These are phyloP conservation scores for Rehmannia glutinosa DNA, from an alignment of 257 asterid genomes.

Conservation along the genomic window DNA sequence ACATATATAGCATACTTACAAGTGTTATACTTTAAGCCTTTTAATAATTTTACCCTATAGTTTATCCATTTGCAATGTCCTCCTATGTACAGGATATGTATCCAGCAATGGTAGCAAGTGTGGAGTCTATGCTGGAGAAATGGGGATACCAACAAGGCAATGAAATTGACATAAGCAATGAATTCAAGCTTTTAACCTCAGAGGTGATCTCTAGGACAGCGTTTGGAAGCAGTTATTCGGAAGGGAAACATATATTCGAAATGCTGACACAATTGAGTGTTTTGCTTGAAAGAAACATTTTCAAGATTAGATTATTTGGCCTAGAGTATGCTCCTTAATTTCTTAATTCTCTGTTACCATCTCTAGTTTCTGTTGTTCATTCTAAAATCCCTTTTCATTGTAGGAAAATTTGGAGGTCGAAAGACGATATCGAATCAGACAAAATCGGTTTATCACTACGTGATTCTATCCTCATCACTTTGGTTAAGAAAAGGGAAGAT, in stretches of 20 bases:
- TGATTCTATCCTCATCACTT: conserved; percentile 22
- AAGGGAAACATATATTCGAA: conserved; percentile 45
- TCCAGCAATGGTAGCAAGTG: conserved; percentile 47
- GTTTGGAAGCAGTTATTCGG: too few species aligned
- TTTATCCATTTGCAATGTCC: too few species aligned
- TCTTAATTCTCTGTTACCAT: too few species aligned
- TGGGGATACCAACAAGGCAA: conserved; percentile 31
- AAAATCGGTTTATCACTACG: conserved; percentile 30
- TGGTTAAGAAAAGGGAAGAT: conserved; percentile 32
- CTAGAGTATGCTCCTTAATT: conserved; percentile 19
- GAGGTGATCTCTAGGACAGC: conserved; percentile 51
- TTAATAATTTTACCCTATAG: too few species aligned
- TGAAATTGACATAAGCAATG: conserved; percentile 33
- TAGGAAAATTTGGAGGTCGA: conserved; percentile 30
- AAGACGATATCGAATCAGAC: conserved; percentile 38
- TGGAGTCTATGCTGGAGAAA: conserved; percentile 38
- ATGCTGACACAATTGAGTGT: conserved; percentile 28
- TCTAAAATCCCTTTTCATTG: too few species aligned
- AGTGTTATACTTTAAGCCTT: too few species aligned
- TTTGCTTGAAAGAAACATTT: neutral
- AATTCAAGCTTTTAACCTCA: conserved; percentile 37
- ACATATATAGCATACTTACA: too few species aligned
- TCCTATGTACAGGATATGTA: conserved; percentile 33
- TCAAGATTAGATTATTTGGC: conserved; percentile 17
- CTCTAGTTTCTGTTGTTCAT: too few species aligned